phyloP scores from a whole-genome alignment of 257 asterid genomes.

The Gentiana straminea region DNA sequence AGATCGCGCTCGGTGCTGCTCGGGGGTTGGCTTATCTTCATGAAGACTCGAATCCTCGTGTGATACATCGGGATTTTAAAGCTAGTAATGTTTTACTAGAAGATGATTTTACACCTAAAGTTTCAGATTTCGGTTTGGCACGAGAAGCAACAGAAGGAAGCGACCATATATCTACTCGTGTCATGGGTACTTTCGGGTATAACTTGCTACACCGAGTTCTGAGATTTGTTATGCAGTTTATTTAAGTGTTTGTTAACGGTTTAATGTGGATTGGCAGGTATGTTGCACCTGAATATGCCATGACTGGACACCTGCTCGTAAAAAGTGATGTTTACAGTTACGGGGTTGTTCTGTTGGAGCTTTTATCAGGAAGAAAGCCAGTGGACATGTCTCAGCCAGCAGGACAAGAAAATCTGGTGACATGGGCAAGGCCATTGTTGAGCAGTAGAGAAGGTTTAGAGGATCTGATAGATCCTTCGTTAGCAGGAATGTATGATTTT shows the following conservation, averaged over 20 bases:
- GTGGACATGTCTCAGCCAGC: slow-evolving; percentile 93
- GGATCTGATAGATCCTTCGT: slow-evolving; percentile 72
- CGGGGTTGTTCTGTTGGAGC: slow-evolving; percentile 86
- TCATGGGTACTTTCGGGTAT: slow-evolving; percentile 99
- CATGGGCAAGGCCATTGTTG: slow-evolving; percentile 90
- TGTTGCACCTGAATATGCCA: slow-evolving; percentile 96
- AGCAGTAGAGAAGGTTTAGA: slow-evolving; percentile 78
- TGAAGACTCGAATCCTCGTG: slow-evolving; percentile 98
- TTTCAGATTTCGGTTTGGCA: slow-evolving; percentile 95
- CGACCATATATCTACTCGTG: slow-evolving; percentile 88
- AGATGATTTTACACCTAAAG: slow-evolving; percentile 90
- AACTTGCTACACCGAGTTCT: slow-evolving; percentile 4
- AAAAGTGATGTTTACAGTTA: slow-evolving; percentile 93
- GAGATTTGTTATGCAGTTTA: not conserved
- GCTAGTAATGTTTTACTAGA: slow-evolving; percentile 89
- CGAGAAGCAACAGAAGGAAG: slow-evolving; percentile 97
- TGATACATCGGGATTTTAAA: slow-evolving; percentile 93
- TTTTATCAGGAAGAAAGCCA: slow-evolving; percentile 77
- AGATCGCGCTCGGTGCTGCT: slow-evolving; percentile 96
- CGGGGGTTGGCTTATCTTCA: slow-evolving; percentile 97
- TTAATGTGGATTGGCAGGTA: slow-evolving; percentile 37
- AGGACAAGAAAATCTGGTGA: slow-evolving; percentile 93
- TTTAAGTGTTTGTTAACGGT: not conserved
- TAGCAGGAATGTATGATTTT: slow-evolving; percentile 65
- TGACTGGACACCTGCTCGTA: slow-evolving; percentile 93